Percentiles rank a stretch among this genome's conserved stretches.
Evolutionary conservation across 73 alveolate genomes (phyloP).

Genomic region (Effrenium voratum): DNA sequence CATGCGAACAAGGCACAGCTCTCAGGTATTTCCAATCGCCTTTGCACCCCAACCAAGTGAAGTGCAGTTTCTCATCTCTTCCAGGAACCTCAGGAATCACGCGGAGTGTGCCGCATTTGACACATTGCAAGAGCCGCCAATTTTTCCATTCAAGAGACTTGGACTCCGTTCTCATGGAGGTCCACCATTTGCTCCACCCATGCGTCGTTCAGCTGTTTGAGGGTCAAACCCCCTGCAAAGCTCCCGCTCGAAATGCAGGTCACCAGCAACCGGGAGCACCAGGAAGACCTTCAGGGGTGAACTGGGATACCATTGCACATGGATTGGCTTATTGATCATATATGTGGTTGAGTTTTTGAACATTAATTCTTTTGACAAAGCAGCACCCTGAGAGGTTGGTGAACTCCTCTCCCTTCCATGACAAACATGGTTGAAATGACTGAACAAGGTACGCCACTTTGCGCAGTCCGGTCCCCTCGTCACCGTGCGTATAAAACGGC

Average conservation of each 20-base stretch:
- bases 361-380: not conserved
- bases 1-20: not conserved
- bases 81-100: not conserved
- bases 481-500: not conserved
- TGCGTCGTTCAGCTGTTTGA: not conserved
- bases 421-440: not conserved
- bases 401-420: not conserved
- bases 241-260: not conserved
- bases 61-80: not conserved
- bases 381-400: conserved; percentile 32
- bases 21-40: conserved; percentile 19
- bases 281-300: not conserved
- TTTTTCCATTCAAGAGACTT: not conserved
- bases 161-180: not conserved
- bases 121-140: not conserved
- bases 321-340: not conserved
- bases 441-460: not conserved
- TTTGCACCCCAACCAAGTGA: not conserved
- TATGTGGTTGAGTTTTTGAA: not conserved
- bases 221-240: not conserved
- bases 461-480: not conserved
- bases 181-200: conserved; percentile 6
- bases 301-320: not conserved
- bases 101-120: not conserved
- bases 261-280: not conserved